Conservation (phyloP, 1,284 basidiomycete genomes). For the Meira miltonrushii region DNA sequence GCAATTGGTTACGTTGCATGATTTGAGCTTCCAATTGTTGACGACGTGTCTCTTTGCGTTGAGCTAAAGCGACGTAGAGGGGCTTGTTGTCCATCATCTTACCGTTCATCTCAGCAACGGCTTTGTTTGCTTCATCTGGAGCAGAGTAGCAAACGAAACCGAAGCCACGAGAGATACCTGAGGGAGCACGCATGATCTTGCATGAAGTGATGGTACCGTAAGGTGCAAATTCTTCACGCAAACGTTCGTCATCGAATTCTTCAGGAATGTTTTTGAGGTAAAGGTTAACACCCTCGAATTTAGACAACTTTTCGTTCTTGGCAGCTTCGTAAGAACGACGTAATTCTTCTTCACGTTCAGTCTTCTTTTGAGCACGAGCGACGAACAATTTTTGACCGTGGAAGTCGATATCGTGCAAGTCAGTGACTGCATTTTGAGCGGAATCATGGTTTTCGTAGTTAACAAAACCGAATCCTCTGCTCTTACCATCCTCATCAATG, state of each 20-base stretch:
- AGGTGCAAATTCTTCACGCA: conserved; percentile 73
- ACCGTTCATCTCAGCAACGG: conserved; percentile 99
- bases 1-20: conserved; percentile 53
- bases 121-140: conserved; percentile 98
- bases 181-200: conserved; percentile 94
- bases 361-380: conserved; percentile 95
- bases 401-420: conserved; percentile 79
- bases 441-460: conserved; percentile 91
- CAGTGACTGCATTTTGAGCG: conserved; percentile 82
- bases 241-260: conserved; percentile 53
- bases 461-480: conserved; percentile 96
- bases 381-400: conserved; percentile 91
- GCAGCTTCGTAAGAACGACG: conserved; percentile 86
- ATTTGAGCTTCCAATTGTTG: conserved; percentile 94
- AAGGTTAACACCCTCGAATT: conserved; percentile 97
- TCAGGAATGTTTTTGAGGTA: conserved; percentile 86
- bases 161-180: conserved; percentile 80
- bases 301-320: conserved; percentile 94
- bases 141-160: conserved; percentile 99
- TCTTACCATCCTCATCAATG: conserved; percentile 71
- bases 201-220: conserved; percentile 96
- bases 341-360: conserved; percentile 95
- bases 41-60: conserved; percentile 94
- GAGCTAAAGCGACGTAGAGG: conserved; percentile 95
- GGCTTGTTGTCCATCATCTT: conserved; percentile 99